Conservation (phyloP, 805 yeast genomes). For the Teunomyces cretensis region DNA sequence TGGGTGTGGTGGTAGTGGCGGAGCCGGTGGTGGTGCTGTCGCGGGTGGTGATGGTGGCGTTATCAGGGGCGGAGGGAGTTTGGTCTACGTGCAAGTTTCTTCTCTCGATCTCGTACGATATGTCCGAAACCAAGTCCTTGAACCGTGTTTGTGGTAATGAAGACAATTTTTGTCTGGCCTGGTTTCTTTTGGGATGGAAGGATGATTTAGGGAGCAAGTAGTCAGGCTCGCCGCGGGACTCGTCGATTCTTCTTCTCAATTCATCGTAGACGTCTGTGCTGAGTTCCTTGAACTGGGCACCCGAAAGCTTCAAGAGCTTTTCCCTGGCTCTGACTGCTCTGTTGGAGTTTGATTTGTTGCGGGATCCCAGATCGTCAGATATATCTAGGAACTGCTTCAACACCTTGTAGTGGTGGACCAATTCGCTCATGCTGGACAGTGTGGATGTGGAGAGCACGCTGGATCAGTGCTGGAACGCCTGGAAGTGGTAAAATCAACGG, state of each 20-base stretch:
- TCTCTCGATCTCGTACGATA: conserved; percentile 81
- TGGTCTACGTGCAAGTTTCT: conserved; percentile 51
- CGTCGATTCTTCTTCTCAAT: conserved; percentile 71
- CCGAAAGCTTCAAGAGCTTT: conserved; percentile 76
- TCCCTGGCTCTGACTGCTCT: conserved; percentile 82
- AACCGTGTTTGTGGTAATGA: conserved; percentile 79
- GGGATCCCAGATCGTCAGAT: conserved; percentile 45
- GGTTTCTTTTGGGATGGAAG: conserved; percentile 92
- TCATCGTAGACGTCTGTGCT: conserved; percentile 96
- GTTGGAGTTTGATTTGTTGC: conserved; percentile 43
- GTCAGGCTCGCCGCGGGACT: conserved; percentile 57
- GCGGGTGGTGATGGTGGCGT: background rate
- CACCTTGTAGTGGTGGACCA: conserved; percentile 48
- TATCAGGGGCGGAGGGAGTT: conserved; percentile 3
- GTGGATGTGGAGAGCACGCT: background rate
- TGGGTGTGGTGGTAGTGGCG: background rate
- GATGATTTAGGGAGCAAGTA: conserved; percentile 65
- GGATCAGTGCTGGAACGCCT: background rate
- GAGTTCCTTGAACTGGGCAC: conserved; percentile 82
- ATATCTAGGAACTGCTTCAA: conserved; percentile 51
- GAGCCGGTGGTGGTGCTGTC: background rate
- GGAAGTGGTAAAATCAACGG: background rate
- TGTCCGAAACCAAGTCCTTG: conserved; percentile 87
- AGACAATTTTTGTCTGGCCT: conserved; percentile 89
- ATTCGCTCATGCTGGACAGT: conserved; percentile 19